Percentiles rank a stretch among this genome's conserved stretches.
Conservation (phyloP, 768 basidiomycete genomes). For the Termitomyces sp. region DNA sequence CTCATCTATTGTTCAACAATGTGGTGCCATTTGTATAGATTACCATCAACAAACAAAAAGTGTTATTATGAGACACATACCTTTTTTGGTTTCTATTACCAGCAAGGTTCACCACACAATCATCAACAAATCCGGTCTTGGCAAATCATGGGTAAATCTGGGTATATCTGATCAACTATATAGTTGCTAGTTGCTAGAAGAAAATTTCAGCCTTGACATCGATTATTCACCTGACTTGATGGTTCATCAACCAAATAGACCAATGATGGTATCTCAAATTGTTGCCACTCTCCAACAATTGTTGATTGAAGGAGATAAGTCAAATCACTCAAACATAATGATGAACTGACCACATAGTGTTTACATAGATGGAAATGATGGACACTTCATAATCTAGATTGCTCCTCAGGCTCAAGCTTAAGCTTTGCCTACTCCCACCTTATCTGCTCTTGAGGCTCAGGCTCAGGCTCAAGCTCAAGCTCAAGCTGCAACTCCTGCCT, state of each 20-base stretch:
- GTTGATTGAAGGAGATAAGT: neutral
- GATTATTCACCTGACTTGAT: neutral
- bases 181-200: neutral
- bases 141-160: neutral
- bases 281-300: neutral
- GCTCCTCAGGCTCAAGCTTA: neutral
- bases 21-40: neutral
- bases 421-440: too few relatives aligned
- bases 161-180: conserved; percentile 1
- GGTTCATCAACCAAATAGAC: neutral
- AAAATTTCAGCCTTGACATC: too few relatives aligned
- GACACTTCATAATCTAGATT: neutral
- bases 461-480: too few relatives aligned
- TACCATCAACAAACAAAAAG: too few relatives aligned
- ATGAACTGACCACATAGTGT: neutral
- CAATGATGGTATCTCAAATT: neutral
- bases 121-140: neutral
- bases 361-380: neutral
- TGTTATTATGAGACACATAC: neutral
- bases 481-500: too few relatives aligned
- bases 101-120: too few relatives aligned
- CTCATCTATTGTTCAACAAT: neutral
- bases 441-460: too few relatives aligned
- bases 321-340: neutral
- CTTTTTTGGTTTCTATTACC: neutral